These are phyloP conservation scores for Metarhizium album DNA, from an alignment of 2,329 filamentous ascomycete species.

Conservation along the genomic window DNA sequence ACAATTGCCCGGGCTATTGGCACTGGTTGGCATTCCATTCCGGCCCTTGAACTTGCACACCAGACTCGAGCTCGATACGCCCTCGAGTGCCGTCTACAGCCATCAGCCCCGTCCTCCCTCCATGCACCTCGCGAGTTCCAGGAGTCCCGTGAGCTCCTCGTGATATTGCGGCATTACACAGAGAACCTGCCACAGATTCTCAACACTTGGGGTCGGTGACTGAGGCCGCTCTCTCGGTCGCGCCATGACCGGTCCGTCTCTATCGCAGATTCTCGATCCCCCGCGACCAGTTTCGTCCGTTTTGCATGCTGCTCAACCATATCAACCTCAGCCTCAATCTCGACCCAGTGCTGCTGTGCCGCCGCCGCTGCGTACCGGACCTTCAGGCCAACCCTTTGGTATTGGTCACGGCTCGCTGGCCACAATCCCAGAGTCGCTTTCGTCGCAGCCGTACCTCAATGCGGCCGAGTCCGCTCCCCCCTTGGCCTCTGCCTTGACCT, in stretches of 20 bases:
- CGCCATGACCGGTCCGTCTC: slow-evolving; percentile 21
- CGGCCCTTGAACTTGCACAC: too few relatives aligned
- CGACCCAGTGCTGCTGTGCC: not conserved
- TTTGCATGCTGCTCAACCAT: not conserved
- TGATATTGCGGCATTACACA: too few relatives aligned
- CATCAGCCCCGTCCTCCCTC: too few relatives aligned
- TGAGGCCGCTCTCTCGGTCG: slow-evolving; percentile 1
- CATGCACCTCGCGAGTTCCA: too few relatives aligned
- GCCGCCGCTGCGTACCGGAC: not conserved
- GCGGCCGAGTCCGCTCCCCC: not conserved
- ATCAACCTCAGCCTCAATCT: not conserved
- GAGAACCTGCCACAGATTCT: too few relatives aligned
- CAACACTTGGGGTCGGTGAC: too few relatives aligned
- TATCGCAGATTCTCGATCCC: slow-evolving; percentile 22
- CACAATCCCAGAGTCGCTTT: not conserved
- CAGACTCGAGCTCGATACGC: too few relatives aligned
- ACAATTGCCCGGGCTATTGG: too few relatives aligned
- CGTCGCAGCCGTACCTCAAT: not conserved
- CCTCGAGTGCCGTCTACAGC: too few relatives aligned
- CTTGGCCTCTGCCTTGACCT: not conserved
- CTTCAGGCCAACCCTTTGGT: not conserved
- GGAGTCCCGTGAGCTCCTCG: too few relatives aligned
- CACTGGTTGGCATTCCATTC: too few relatives aligned
- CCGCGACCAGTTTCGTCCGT: slow-evolving; percentile 10
- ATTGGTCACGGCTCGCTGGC: not conserved